phyloP scores from a whole-genome alignment of 2,329 filamentous ascomycete genomes.

The Didymella segeticola region DNA sequence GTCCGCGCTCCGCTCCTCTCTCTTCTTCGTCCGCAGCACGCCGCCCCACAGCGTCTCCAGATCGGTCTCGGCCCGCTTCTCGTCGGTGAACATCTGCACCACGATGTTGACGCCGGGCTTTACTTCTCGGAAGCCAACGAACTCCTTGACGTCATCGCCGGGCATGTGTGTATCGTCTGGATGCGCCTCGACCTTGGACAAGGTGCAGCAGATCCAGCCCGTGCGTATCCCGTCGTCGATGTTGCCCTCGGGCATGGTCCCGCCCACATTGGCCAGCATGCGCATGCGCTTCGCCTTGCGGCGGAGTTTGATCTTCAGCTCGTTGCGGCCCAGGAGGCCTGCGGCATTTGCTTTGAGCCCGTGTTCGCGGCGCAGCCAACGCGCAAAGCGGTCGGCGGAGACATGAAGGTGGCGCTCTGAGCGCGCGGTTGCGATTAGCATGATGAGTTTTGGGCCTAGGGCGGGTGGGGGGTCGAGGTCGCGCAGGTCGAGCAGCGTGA shows the following conservation, averaged over 20 bases:
- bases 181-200: constrained; percentile 72
- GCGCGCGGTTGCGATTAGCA: constrained; percentile 90
- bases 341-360: constrained; percentile 80
- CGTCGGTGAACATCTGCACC: constrained; percentile 74
- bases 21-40: constrained; percentile 52
- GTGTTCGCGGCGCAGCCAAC: constrained; percentile 79
- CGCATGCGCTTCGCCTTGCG: constrained; percentile 82
- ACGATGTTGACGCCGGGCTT: constrained; percentile 67
- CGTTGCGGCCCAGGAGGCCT: constrained; percentile 86
- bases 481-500: constrained; percentile 83
- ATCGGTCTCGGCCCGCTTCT: constrained; percentile 71
- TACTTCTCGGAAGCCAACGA: constrained; percentile 77
- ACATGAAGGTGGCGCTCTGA: constrained; percentile 94
- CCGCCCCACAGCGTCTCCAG: constrained; percentile 69
- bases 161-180: constrained; percentile 43
- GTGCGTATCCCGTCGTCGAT: constrained; percentile 87
- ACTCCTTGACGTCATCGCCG: constrained; percentile 54
- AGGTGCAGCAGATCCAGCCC: constrained; percentile 95
- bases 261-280: constrained; percentile 75
- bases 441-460: constrained; percentile 85
- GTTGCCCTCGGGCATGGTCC: constrained; percentile 58
- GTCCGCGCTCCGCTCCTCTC: constrained; percentile 45
- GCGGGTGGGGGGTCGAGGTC: constrained; percentile 84
- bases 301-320: constrained; percentile 85
- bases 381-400: constrained; percentile 84